phyloP scores from a whole-genome alignment of 495 filamentous ascomycete genomes.

The Penicillium macrosclerotiorum region DNA sequence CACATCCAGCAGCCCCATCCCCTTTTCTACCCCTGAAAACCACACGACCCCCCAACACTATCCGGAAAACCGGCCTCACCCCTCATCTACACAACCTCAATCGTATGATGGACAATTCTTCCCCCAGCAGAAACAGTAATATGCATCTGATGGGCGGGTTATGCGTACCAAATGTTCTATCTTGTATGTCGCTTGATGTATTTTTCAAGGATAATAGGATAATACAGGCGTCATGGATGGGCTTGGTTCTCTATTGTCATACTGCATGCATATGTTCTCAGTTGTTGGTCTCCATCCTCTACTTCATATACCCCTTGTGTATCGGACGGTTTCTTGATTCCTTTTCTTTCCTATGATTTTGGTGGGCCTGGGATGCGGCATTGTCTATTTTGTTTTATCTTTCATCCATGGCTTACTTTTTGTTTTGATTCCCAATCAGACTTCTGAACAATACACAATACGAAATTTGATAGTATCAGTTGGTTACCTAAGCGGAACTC shows the following conservation, averaged over 20 bases:
- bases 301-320: constrained; percentile 5
- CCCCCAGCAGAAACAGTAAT: too few species aligned
- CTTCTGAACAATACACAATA: too few species aligned
- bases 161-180: too few species aligned
- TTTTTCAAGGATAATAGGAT: neutral
- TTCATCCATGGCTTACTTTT: neutral
- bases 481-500: too few species aligned
- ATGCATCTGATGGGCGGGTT: too few species aligned
- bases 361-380: neutral
- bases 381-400: neutral
- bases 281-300: neutral
- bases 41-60: neutral
- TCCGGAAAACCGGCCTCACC: neutral
- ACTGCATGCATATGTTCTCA: too few species aligned
- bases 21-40: constrained; percentile 36
- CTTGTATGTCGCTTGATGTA: neutral
- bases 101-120: neutral
- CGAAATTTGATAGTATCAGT: too few species aligned
- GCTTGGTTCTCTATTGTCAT: neutral
- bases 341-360: neutral
- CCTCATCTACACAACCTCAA: neutral
- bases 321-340: neutral
- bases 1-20: constrained; percentile 49
- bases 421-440: too few species aligned
- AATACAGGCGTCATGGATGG: neutral